phyloP scores from a whole-genome alignment of 2,329 filamentous ascomycete species.

The Cercospora sp. region DNA sequence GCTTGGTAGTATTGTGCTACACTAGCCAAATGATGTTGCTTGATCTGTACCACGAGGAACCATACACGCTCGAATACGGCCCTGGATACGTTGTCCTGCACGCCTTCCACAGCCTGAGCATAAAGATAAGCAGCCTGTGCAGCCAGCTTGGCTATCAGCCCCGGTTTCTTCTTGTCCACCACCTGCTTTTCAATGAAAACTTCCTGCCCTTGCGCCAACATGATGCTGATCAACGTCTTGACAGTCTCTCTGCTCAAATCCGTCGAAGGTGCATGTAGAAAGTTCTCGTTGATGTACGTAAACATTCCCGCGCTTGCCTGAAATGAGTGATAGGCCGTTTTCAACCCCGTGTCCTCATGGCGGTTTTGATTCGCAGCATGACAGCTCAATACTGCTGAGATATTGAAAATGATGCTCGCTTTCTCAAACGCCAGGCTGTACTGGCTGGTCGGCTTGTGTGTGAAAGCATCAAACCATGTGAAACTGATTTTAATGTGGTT shows the following conservation, averaged over 20 bases:
- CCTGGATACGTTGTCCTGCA: conserved; percentile 87
- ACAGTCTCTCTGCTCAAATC: conserved; percentile 94
- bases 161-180: conserved; percentile 87
- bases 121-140: conserved; percentile 90
- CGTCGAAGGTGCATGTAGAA: conserved; percentile 93
- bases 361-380: conserved; percentile 92
- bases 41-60: conserved; percentile 78
- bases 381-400: conserved; percentile 92
- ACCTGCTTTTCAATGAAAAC: conserved; percentile 97
- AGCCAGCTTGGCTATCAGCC: conserved; percentile 85
- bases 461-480: conserved; percentile 99
- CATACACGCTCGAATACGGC: conserved; percentile 94
- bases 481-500: conserved; percentile 99
- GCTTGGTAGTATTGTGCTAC: conserved; percentile 93
- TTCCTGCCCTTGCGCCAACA: conserved; percentile 93
- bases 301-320: conserved; percentile 99
- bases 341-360: conserved; percentile 86
- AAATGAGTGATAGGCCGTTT: conserved; percentile 96
- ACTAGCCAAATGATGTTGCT: conserved; percentile 78
- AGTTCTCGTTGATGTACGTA: conserved; percentile 99
- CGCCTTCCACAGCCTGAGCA: conserved; percentile 80
- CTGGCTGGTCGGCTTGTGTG: conserved; percentile 93
- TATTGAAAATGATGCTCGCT: conserved; percentile 99
- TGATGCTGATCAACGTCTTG: conserved; percentile 88
- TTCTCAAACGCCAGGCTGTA: conserved; percentile 98